These are phyloP conservation scores for Yamadazyma epiphylla DNA, from an alignment of 1,139 yeast genomes.

Conservation along the genomic window DNA sequence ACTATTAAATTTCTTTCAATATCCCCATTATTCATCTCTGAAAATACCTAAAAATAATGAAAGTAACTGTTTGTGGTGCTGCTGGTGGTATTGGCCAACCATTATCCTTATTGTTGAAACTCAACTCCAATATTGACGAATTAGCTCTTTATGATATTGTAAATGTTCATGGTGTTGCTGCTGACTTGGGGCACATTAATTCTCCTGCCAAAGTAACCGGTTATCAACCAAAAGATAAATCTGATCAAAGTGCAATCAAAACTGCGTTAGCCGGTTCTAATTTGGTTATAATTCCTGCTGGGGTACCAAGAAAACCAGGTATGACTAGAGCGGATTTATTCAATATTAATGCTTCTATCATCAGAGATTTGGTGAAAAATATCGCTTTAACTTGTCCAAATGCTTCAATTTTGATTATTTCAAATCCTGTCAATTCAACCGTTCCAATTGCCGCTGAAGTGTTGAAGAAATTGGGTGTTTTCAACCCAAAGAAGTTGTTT, in stretches of 20 bases:
- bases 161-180: conserved; percentile 68
- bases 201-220: conserved; percentile 56
- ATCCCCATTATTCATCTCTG: background rate
- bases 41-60: conserved; percentile 42
- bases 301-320: conserved; percentile 77
- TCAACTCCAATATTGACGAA: conserved; percentile 51
- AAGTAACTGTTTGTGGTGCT: conserved; percentile 74
- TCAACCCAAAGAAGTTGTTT: conserved; percentile 60
- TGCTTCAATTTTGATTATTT: conserved; percentile 63
- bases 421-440: conserved; percentile 74
- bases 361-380: conserved; percentile 55
- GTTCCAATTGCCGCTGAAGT: conserved; percentile 76
- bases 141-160: conserved; percentile 65
- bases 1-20: background rate
- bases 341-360: conserved; percentile 68
- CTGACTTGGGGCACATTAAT: conserved; percentile 70
- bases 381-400: conserved; percentile 57
- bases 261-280: conserved; percentile 53
- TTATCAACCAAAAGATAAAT: conserved; percentile 48
- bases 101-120: conserved; percentile 58
- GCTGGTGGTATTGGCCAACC: conserved; percentile 85
- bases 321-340: conserved; percentile 78
- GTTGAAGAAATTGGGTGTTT: conserved; percentile 56
- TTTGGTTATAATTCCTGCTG: conserved; percentile 74
- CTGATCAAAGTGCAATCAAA: conserved; percentile 45